These are phyloP conservation scores for Penicillium sp. DNA, from an alignment of 2,329 filamentous ascomycete genomes.

Conservation along the genomic window DNA sequence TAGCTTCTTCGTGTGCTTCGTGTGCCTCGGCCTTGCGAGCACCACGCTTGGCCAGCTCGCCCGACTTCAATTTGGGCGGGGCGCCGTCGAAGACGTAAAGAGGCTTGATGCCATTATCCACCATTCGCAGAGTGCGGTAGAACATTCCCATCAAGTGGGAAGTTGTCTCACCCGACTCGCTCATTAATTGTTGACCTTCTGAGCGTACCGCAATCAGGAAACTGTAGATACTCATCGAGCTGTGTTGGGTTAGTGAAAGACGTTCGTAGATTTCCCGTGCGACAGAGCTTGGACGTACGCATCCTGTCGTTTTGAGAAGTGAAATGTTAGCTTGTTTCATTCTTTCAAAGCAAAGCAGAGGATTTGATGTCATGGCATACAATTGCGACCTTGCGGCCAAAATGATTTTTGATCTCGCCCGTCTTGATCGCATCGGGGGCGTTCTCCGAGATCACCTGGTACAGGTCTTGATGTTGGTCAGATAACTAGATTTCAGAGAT, in stretches of 20 bases:
- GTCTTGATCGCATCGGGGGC: slow-evolving; percentile 94
- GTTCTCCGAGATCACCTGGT: slow-evolving; percentile 84
- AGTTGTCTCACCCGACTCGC: slow-evolving; percentile 92
- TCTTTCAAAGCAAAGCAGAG: neutral
- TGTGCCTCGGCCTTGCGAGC: slow-evolving; percentile 92
- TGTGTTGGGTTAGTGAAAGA: slow-evolving; percentile 40
- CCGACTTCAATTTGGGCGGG: slow-evolving; percentile 95
- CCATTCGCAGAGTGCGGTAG: slow-evolving; percentile 96
- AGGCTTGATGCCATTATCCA: slow-evolving; percentile 98
- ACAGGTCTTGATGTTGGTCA: slow-evolving; percentile 60
- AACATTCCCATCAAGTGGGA: slow-evolving; percentile 99
- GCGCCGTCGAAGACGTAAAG: slow-evolving; percentile 98
- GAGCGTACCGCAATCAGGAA: slow-evolving; percentile 97
- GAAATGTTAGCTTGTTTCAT: slow-evolving; percentile 18
- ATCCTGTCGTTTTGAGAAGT: slow-evolving; percentile 57
- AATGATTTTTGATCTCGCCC: slow-evolving; percentile 98
- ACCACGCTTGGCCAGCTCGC: slow-evolving; percentile 93
- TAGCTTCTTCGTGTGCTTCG: slow-evolving; percentile 90
- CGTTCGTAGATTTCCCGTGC: neutral
- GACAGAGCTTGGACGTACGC: slow-evolving; percentile 48
- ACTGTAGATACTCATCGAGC: slow-evolving; percentile 98
- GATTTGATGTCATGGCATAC: slow-evolving; percentile 59
- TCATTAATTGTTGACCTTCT: slow-evolving; percentile 94
- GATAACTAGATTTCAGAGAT: slow-evolving; percentile 57
- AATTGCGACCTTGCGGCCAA: slow-evolving; percentile 96